Conservation (phyloP, 768 basidiomycete genomes). For the Pholiota conissans region DNA sequence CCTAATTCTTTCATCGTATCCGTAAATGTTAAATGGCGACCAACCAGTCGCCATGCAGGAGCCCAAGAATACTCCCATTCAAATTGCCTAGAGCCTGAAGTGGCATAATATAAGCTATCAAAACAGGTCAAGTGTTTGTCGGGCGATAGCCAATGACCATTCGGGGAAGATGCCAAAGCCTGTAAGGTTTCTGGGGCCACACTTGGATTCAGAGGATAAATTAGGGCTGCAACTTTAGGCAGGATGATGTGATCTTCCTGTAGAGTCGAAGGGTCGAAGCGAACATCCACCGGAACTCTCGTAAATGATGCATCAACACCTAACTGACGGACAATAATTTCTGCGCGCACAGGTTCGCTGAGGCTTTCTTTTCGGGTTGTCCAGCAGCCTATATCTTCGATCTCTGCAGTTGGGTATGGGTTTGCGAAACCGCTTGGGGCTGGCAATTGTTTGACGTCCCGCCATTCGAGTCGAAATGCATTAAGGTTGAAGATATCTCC, state of each 20-base stretch:
- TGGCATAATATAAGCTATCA: constrained; percentile 1
- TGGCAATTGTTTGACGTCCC: constrained; percentile 41
- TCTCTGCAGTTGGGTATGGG: constrained; percentile 14
- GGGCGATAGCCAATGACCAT: constrained; percentile 16
- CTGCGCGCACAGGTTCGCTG: constrained; percentile 23
- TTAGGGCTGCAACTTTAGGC: constrained; percentile 27
- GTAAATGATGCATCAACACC: constrained; percentile 37
- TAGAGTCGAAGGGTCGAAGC: constrained; percentile 17
- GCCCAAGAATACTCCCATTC: constrained; percentile 29
- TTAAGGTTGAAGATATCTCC: constrained; percentile 46
- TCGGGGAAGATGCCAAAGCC: constrained; percentile 24
- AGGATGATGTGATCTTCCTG: constrained; percentile 26
- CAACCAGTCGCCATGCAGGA: constrained; percentile 43
- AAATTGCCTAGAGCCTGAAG: background rate
- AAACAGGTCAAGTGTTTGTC: constrained; percentile 1
- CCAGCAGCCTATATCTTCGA: constrained; percentile 33
- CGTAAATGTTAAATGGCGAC: constrained; percentile 35
- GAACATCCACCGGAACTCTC: constrained; percentile 28
- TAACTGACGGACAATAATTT: constrained; percentile 28
- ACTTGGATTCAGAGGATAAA: constrained; percentile 25
- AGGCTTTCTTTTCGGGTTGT: constrained; percentile 16
- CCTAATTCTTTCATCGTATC: constrained; percentile 29
- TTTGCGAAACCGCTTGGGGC: constrained; percentile 14
- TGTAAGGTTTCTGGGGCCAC: constrained; percentile 20
- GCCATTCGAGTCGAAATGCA: constrained; percentile 47